Evolutionary conservation across 305 asterid species (phyloP).

Genomic region (Solanum aculeatissimum): DNA sequence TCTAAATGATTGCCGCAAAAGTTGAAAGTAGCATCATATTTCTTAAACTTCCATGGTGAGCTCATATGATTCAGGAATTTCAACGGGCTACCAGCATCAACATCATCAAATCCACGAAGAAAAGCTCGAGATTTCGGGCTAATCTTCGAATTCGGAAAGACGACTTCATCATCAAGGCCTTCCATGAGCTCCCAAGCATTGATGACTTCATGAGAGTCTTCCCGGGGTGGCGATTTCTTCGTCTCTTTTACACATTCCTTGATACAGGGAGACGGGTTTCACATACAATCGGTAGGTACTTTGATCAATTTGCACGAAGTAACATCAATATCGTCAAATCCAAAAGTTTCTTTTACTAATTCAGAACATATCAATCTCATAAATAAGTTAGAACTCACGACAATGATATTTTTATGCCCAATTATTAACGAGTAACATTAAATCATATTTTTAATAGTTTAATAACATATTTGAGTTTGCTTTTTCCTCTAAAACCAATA

Average conservation of each 20-base stretch:
- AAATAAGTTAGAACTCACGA: background rate
- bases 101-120: constrained; percentile 21
- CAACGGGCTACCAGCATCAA: constrained; percentile 39
- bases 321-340: too few relatives aligned
- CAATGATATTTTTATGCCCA: background rate
- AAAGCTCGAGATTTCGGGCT: constrained; percentile 44
- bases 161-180: constrained; percentile 56
- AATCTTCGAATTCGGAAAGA: constrained; percentile 15
- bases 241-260: constrained; percentile 13
- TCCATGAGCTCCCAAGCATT: constrained; percentile 86
- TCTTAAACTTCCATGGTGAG: constrained; percentile 48
- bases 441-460: background rate
- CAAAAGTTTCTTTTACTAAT: background rate
- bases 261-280: background rate
- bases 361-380: background rate
- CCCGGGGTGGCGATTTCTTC: constrained; percentile 17
- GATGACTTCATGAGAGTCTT: constrained; percentile 54
- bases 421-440: background rate
- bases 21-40: background rate
- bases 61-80: constrained; percentile 50
- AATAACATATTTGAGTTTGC: background rate
- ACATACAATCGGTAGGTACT: background rate
- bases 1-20: background rate
- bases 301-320: too few relatives aligned
- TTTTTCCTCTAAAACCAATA: background rate